Evolutionary conservation across 1,139 yeast genomes (phyloP).

Genomic region (Pichia sp.): DNA sequence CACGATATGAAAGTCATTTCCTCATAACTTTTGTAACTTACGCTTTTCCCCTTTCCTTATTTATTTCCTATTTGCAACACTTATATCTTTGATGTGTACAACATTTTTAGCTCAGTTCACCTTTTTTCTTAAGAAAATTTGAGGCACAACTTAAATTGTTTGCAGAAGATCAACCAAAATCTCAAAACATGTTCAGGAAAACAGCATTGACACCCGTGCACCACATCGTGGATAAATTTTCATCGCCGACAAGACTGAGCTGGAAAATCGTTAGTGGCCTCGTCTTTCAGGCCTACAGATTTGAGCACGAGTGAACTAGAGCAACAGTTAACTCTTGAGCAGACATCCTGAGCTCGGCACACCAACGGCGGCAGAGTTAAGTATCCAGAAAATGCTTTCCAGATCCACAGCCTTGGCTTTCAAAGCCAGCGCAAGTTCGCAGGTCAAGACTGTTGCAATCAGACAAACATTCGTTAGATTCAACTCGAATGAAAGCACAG

Average conservation of each 20-base stretch:
- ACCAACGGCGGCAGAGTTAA: background rate
- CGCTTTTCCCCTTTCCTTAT: background rate
- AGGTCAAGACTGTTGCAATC: slow-evolving; percentile 3
- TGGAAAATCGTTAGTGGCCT: background rate
- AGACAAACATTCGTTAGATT: slow-evolving; percentile 5
- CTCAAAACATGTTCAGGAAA: background rate
- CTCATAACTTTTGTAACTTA: slow-evolving; percentile 2
- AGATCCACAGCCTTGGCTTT: slow-evolving; percentile 11
- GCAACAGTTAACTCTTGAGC: too few relatives aligned
- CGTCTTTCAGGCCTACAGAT: background rate
- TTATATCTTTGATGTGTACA: background rate
- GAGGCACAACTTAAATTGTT: too few relatives aligned
- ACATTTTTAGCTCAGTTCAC: too few relatives aligned
- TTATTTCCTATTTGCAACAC: background rate
- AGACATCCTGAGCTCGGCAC: background rate
- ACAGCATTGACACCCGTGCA: background rate
- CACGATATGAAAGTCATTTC: slow-evolving; percentile 3
- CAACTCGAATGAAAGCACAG: slow-evolving; percentile 8
- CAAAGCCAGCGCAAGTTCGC: background rate
- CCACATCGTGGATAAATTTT: background rate
- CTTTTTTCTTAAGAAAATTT: too few relatives aligned
- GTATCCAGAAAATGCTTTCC: slow-evolving; percentile 12
- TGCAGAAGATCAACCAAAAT: too few relatives aligned
- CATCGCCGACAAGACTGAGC: background rate
- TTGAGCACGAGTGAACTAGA: background rate